A percentile compares a stretch with the other conserved stretches of the same genome.
Conservation (phyloP, 768 basidiomycete species). For the Guyanaporus albipodus region DNA sequence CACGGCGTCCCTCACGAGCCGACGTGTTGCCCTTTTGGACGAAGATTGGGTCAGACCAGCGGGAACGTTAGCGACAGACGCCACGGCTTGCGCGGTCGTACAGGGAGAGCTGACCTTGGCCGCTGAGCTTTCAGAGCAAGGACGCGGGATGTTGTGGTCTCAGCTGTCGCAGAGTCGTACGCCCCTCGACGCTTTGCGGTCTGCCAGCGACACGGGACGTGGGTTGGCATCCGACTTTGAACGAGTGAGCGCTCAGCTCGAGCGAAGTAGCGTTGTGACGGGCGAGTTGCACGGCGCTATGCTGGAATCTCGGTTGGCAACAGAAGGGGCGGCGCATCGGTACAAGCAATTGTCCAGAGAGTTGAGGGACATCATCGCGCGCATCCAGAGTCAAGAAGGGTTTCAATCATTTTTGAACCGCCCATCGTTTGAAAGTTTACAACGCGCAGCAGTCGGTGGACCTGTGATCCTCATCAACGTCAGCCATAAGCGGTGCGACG, state of each 20-base stretch:
- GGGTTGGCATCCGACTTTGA: constrained; percentile 27
- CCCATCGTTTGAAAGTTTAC: constrained; percentile 14
- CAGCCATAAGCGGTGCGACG: constrained; percentile 34
- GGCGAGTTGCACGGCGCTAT: not conserved
- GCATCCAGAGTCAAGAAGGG: constrained; percentile 23
- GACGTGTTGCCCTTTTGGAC: constrained; percentile 10
- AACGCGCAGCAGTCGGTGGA: constrained; percentile 22
- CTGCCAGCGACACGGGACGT: constrained; percentile 8
- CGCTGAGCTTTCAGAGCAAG: constrained; percentile 36
- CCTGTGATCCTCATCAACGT: constrained; percentile 39
- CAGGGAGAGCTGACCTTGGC: constrained; percentile 18
- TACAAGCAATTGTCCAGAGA: constrained; percentile 17
- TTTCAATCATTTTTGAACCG: constrained; percentile 33
- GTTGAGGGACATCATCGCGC: constrained; percentile 16
- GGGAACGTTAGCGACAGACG: constrained; percentile 18
- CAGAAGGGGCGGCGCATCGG: constrained; percentile 13
- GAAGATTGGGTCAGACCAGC: constrained; percentile 1
- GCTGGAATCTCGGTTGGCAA: constrained; percentile 1
- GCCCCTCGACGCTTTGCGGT: constrained; percentile 24
- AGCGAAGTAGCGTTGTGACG: not conserved
- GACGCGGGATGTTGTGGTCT: constrained; percentile 30
- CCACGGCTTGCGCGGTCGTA: constrained; percentile 26
- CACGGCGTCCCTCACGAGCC: constrained; percentile 15
- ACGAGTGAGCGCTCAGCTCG: constrained; percentile 13
- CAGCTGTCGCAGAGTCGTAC: constrained; percentile 26